Evolutionary conservation across 2,329 filamentous ascomycete genomes (phyloP).

Genomic region (Sporothrix humicola): DNA sequence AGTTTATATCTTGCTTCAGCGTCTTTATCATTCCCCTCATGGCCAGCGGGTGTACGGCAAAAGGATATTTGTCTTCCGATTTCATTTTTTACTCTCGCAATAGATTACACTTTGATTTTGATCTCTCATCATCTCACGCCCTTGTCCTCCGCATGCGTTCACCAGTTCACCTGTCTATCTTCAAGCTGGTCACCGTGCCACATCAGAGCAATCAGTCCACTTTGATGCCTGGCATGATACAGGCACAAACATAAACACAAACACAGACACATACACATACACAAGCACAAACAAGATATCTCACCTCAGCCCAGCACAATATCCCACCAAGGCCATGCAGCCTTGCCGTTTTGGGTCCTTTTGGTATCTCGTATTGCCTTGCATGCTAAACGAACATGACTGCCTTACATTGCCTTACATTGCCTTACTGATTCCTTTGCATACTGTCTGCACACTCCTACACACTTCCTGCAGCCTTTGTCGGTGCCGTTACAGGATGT

Average conservation of each 20-base stretch:
- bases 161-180: neutral
- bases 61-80: neutral
- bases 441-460: neutral
- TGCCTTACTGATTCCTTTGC: neutral
- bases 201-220: neutral
- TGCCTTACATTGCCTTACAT: neutral
- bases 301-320: neutral
- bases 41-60: constrained; percentile 4
- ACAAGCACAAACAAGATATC: neutral
- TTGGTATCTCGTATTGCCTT: constrained; percentile 19
- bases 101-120: neutral
- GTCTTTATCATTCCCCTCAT: neutral
- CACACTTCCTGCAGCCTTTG: constrained; percentile 2
- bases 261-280: neutral
- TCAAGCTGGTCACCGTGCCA: neutral
- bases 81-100: no score
- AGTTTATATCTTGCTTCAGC: neutral
- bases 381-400: neutral
- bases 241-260: neutral
- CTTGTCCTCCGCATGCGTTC: neutral
- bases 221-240: neutral
- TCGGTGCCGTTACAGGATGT: neutral
- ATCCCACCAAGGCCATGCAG: neutral
- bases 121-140: neutral
- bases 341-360: neutral